Evolutionary conservation across 1,139 yeast species (phyloP).

Genomic region (Geotrichum citri-aurantii): DNA sequence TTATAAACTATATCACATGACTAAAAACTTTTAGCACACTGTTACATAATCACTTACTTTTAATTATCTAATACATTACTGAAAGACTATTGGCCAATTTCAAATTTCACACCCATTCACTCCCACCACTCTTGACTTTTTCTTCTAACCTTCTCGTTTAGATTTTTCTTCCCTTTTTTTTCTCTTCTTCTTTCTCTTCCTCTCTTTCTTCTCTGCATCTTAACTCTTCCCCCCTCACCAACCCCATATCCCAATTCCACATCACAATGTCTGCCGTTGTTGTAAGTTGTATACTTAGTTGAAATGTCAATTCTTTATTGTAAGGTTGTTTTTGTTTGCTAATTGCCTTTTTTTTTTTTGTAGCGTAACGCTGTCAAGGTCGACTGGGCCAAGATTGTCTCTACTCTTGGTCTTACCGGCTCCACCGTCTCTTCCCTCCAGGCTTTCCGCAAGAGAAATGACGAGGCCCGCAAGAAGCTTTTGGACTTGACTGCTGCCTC

Average conservation of each 20-base stretch:
- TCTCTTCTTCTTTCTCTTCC: background rate
- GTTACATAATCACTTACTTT: background rate
- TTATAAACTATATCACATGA: background rate
- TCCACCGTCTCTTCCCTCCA: constrained; percentile 82
- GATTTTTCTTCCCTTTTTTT: constrained; percentile 6
- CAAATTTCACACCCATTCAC: background rate
- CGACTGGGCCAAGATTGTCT: constrained; percentile 90
- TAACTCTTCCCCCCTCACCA: constrained; percentile 5
- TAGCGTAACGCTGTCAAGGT: constrained; percentile 67
- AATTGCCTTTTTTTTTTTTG: background rate
- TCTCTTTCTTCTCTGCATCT: constrained; percentile 7
- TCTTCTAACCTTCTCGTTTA: background rate
- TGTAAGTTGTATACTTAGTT: constrained; percentile 8
- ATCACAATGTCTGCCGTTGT: constrained; percentile 18
- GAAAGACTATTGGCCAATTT: background rate
- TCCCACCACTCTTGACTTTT: background rate
- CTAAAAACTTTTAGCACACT: background rate
- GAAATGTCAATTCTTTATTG: background rate
- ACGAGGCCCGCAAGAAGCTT: constrained; percentile 86
- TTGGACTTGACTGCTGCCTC: constrained; percentile 65
- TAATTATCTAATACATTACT: background rate
- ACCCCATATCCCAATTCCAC: background rate
- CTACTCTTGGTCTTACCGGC: constrained; percentile 89
- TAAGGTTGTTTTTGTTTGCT: background rate
- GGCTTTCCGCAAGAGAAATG: constrained; percentile 96